These are phyloP conservation scores for Danielia reshetovae DNA, from an alignment of 805 yeast genomes.

Conservation along the genomic window DNA sequence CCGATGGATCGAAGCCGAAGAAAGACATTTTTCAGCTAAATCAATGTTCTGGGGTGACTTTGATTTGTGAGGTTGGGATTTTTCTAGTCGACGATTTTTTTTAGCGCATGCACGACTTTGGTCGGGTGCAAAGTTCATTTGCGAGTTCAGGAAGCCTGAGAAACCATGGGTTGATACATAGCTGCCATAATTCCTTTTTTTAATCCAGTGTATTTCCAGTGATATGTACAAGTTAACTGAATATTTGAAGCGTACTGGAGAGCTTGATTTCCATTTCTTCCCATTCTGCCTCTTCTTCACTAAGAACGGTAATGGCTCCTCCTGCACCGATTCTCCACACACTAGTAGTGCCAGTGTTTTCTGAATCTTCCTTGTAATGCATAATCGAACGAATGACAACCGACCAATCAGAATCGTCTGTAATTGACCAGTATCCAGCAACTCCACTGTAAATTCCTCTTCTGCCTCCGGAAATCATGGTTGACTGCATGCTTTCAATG, in stretches of 20 bases:
- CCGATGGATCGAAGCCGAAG: constrained; percentile 59
- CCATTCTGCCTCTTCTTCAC: constrained; percentile 82
- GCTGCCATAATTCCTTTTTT: no score
- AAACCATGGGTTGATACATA: no score
- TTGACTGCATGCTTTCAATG: constrained; percentile 45
- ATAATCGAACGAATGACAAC: constrained; percentile 86
- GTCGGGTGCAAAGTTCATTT: no score
- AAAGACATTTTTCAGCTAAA: constrained; percentile 63
- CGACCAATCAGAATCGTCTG: constrained; percentile 91
- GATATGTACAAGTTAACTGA: no score
- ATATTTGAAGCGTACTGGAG: constrained; percentile 74
- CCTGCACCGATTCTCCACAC: constrained; percentile 95
- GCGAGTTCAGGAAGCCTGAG: no score
- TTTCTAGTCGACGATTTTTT: background rate
- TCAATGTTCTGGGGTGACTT: background rate
- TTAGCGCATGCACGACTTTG: constrained; percentile 5
- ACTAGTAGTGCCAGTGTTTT: constrained; percentile 17
- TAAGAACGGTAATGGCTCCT: constrained; percentile 91
- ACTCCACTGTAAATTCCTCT: constrained; percentile 92
- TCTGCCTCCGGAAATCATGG: constrained; percentile 41
- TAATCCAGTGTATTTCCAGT: no score
- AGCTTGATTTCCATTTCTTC: constrained; percentile 85
- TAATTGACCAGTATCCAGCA: constrained; percentile 89
- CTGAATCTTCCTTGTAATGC: constrained; percentile 51
- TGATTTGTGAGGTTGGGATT: background rate